phyloP scores from a whole-genome alignment of 495 filamentous ascomycete species.

The Penicillium odoratum region DNA sequence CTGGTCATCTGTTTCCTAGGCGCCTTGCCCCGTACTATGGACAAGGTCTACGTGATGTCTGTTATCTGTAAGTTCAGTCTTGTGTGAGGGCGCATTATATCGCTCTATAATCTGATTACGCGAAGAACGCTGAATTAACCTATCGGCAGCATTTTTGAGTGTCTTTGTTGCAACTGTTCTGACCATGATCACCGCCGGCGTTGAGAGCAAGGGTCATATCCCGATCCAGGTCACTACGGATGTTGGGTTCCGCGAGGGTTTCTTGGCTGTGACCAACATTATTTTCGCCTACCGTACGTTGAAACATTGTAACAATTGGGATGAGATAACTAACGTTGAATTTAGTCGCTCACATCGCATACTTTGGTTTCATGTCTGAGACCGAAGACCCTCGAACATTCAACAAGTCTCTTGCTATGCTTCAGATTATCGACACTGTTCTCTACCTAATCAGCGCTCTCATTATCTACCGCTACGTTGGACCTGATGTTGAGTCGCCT shows the following conservation, averaged over 20 bases:
- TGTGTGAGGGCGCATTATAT: background rate
- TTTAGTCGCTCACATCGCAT: slow-evolving; percentile 65
- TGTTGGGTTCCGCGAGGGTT: slow-evolving; percentile 29
- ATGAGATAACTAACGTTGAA: background rate
- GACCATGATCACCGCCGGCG: slow-evolving; percentile 65
- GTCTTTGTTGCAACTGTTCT: slow-evolving; percentile 67
- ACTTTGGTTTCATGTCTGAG: slow-evolving; percentile 77
- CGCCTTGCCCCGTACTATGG: slow-evolving; percentile 64
- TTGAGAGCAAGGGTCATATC: slow-evolving; percentile 33
- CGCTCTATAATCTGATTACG: background rate
- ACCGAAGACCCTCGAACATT: slow-evolving; percentile 66
- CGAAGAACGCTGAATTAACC: background rate
- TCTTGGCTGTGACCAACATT: slow-evolving; percentile 37
- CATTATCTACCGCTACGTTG: slow-evolving; percentile 69
- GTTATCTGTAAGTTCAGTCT: slow-evolving; percentile 46
- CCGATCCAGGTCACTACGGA: slow-evolving; percentile 19
- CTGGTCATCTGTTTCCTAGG: slow-evolving; percentile 61
- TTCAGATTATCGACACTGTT: slow-evolving; percentile 62
- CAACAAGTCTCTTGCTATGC: slow-evolving; percentile 61
- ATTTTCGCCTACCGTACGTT: slow-evolving; percentile 40
- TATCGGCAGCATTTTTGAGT: slow-evolving; percentile 52
- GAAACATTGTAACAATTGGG: too few species aligned
- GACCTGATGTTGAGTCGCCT: slow-evolving; percentile 66
- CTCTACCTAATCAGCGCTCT: slow-evolving; percentile 56
- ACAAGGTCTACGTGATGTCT: slow-evolving; percentile 58